phyloP scores from a whole-genome alignment of 169 alveolate species.

The Plasmodium inui region DNA sequence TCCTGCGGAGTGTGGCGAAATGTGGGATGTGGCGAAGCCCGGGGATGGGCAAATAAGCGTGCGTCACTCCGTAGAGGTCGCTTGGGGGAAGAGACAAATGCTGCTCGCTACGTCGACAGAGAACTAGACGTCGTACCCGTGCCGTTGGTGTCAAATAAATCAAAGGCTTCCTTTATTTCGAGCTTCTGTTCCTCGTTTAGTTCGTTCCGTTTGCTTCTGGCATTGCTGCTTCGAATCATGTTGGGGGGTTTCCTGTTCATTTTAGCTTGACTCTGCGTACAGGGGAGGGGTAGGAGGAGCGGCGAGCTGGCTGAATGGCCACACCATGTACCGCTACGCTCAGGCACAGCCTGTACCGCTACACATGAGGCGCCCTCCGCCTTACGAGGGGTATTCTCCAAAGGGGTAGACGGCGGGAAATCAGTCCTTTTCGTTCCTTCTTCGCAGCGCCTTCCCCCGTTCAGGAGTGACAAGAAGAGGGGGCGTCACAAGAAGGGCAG shows the following conservation, averaged over 20 bases:
- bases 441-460: neutral
- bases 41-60: neutral
- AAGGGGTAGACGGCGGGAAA: neutral
- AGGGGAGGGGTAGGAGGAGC: neutral
- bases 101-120: neutral
- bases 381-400: neutral
- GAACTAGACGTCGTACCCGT: conserved; percentile 84
- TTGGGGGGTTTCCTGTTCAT: conserved; percentile 65
- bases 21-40: neutral
- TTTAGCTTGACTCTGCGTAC: neutral
- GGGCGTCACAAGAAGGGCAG: no score
- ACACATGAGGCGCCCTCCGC: neutral
- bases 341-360: neutral
- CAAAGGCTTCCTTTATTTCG: conserved; percentile 98
- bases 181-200: conserved; percentile 94
- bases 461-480: neutral
- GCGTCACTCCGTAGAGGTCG: neutral
- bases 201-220: conserved; percentile 84
- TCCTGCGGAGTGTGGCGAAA: conserved; percentile 81
- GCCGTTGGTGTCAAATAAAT: conserved; percentile 96
- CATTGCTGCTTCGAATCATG: conserved; percentile 53
- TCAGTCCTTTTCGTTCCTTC: neutral
- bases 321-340: neutral
- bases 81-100: neutral
- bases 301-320: neutral